Percentiles rank a stretch among this genome's conserved stretches.
Conservation (phyloP, 2,329 filamentous ascomycete species). For the Colletotrichum kahawae region DNA sequence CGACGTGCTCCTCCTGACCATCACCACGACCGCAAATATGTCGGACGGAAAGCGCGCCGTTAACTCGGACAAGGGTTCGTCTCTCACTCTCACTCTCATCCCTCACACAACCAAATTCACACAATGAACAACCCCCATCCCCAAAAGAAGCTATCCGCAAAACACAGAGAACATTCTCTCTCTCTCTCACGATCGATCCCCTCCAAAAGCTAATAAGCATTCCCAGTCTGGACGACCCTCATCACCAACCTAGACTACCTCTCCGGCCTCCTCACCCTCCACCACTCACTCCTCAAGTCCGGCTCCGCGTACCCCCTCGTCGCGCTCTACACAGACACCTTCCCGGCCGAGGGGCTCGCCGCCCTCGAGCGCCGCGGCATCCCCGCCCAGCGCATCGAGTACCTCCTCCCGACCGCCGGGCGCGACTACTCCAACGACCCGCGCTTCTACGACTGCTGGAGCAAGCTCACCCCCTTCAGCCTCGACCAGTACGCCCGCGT, state of each 20-base stretch:
- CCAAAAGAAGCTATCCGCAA: not conserved
- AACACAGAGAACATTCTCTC: not conserved
- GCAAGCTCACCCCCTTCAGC: slow-evolving; percentile 81
- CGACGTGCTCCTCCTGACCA: not conserved
- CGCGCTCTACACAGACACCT: slow-evolving; percentile 80
- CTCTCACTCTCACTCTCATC: not conserved
- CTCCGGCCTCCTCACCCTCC: slow-evolving; percentile 80
- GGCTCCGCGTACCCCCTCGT: slow-evolving; percentile 77
- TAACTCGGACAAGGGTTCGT: slow-evolving; percentile 43
- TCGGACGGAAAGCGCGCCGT: slow-evolving; percentile 34
- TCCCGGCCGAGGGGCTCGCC: slow-evolving; percentile 70
- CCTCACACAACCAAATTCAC: not conserved
- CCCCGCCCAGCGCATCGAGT: slow-evolving; percentile 71
- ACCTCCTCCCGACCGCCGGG: slow-evolving; percentile 71
- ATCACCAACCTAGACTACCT: slow-evolving; percentile 88
- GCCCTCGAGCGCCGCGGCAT: slow-evolving; percentile 75
- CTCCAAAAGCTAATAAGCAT: not conserved
- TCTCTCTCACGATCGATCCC: not conserved
- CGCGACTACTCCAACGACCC: slow-evolving; percentile 76
- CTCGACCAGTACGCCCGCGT: slow-evolving; percentile 79
- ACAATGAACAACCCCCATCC: not conserved
- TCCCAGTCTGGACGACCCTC: slow-evolving; percentile 80
- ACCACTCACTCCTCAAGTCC: slow-evolving; percentile 73
- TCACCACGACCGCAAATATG: slow-evolving; percentile 2
- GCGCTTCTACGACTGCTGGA: slow-evolving; percentile 91